A percentile compares a stretch with the other conserved stretches of the same genome.
Evolutionary conservation across 2,329 filamentous ascomycete species (phyloP).

Genomic region (Cercospora beticola): DNA sequence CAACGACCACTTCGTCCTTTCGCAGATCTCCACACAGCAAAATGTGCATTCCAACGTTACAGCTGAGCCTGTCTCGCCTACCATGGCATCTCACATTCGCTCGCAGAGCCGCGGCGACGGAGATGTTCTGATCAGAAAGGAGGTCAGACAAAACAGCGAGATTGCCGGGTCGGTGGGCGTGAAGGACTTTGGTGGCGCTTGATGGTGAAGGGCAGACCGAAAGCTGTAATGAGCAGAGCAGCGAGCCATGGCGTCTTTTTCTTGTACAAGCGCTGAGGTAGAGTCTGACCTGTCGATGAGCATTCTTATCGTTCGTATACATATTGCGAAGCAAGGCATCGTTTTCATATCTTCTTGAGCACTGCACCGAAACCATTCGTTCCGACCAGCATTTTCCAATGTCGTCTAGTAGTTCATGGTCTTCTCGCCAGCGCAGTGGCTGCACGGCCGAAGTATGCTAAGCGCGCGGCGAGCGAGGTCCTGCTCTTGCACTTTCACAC

Average conservation of each 20-base stretch:
- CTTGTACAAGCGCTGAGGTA: neutral
- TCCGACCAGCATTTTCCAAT: too few relatives aligned
- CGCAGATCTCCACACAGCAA: slow-evolving; percentile 8
- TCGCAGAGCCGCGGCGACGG: slow-evolving; percentile 16
- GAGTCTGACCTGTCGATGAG: neutral
- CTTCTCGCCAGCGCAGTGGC: too few relatives aligned
- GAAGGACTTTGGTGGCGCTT: slow-evolving; percentile 19
- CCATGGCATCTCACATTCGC: slow-evolving; percentile 13
- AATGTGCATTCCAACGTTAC: slow-evolving; percentile 18
- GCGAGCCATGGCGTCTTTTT: neutral
- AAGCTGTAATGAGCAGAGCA: neutral
- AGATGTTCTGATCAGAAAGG: slow-evolving; percentile 31
- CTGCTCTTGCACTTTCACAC: too few relatives aligned
- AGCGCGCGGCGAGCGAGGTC: too few relatives aligned
- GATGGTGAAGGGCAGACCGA: neutral
- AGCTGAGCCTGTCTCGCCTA: slow-evolving; percentile 23
- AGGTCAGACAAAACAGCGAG: slow-evolving; percentile 33
- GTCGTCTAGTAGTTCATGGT: too few relatives aligned
- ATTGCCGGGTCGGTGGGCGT: slow-evolving; percentile 21
- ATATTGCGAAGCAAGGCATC: neutral
- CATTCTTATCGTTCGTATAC: slow-evolving; percentile 7
- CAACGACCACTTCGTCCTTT: slow-evolving; percentile 20
- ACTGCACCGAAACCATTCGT: too few relatives aligned
- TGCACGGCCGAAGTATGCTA: too few relatives aligned
- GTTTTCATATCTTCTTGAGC: too few relatives aligned